These are phyloP conservation scores for Herpetospermum pedunculosum DNA, from an alignment of 306 rosid genomes.

Conservation along the genomic window DNA sequence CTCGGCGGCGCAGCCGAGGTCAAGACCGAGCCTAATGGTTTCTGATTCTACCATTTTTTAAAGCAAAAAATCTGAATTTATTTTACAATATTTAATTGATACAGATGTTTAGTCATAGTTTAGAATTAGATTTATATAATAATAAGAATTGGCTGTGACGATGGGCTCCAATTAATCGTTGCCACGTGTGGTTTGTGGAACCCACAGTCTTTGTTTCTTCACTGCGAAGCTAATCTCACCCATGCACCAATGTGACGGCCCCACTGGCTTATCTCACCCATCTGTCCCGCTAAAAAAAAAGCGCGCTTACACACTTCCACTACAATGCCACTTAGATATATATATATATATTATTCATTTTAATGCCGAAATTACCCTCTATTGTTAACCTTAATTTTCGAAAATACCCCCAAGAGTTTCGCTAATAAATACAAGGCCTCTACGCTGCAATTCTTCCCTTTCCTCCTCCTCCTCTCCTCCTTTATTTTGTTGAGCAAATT, in stretches of 20 bases:
- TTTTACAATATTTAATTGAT: not conserved
- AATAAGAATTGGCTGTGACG: not conserved
- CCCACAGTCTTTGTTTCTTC: conserved; percentile 39
- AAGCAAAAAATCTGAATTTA: not conserved
- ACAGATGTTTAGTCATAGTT: not conserved
- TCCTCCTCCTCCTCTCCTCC: conserved; percentile 36
- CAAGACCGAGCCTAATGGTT: not conserved
- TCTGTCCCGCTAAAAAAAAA: conserved; percentile 7
- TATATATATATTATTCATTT: not conserved
- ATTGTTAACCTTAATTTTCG: not conserved
- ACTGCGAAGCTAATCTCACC: conserved; percentile 31
- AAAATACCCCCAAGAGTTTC: not conserved
- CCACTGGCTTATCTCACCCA: conserved; percentile 22
- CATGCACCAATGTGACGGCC: conserved; percentile 15
- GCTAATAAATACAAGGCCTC: conserved; percentile 39
- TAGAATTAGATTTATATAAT: not conserved
- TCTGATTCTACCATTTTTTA: not conserved
- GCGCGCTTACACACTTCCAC: conserved; percentile 9
- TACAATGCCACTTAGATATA: conserved; percentile 2
- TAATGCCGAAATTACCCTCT: conserved; percentile 31
- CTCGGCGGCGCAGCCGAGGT: not conserved
- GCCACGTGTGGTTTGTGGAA: conserved; percentile 12
- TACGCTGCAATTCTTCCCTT: conserved; percentile 66
- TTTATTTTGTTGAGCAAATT: not conserved
- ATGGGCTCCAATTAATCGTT: not conserved